Base-by-base conservation (phyloP, 108 stramenopile genomes). In the Cylindrotheca closterium region DNA sequence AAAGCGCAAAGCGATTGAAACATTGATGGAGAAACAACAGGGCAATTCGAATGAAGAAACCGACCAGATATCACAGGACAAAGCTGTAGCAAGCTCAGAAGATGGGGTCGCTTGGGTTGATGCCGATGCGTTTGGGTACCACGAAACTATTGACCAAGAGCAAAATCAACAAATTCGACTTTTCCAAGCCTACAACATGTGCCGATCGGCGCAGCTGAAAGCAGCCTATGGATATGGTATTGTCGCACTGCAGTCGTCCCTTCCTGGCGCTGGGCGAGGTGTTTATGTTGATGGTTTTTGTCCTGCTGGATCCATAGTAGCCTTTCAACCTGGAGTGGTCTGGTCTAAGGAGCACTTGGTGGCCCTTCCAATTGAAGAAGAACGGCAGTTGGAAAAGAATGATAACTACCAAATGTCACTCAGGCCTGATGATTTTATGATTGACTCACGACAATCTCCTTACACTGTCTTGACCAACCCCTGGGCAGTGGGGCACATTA, bases 211-310 rank as follows among this genome's bases (percentile, higher is more conserved):
- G 28, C 64, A 77, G 31, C 68, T 88, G 8, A 68, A 76, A n/a
- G 51, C 77, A 21, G 51, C 67, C 27, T 19, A 68, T 23, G 75
- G 74, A 8, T 82, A 77, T 50, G 75, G 84, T 31, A 60, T 90
- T 8, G 42, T 85, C 22, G 34, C 82, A 22, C 58, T 91, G 23
- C 77, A 76, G 58, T 88, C 87, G 4, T 84, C 84, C 22, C 77
- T 94, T 51, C 73, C 87, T 31, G 71, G 67, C 22, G 92, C 92
- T 23, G 92, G 92, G 25, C 77, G 89, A 24, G 92, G 92, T 7
- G 81, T 89, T 8, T 94, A 75, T 67, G 78, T 94, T 24, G 89
- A 91, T 77, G 92, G 92, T n/a, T 78, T 63, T 63, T 87, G 87
- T 17, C 63, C 66, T 12, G 82, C 83, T 22, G 92, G 92, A 49